phyloP scores from a whole-genome alignment of 2,329 filamentous ascomycete genomes.

The Sporothrix pallida region DNA sequence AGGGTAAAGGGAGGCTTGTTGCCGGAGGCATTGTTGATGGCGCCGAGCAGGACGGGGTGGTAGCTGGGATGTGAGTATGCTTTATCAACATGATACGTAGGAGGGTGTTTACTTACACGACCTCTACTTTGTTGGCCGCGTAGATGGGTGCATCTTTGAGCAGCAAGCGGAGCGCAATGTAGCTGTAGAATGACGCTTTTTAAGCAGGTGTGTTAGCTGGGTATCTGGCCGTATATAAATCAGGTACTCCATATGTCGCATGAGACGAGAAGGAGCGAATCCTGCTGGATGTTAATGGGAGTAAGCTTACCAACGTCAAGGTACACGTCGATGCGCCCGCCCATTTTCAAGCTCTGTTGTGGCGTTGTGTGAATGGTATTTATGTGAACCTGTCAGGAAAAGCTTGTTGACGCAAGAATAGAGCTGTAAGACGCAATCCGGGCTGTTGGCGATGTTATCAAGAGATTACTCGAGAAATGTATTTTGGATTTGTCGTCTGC shows the following conservation, averaged over 20 bases:
- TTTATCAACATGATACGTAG: no score
- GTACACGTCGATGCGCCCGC: conserved; percentile 50
- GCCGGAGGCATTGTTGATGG: conserved; percentile 65
- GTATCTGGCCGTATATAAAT: conserved; percentile 20
- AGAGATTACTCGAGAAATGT: no score
- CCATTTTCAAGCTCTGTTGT: conserved; percentile 29
- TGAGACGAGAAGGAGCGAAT: not conserved
- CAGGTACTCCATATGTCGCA: no score
- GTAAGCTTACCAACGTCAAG: conserved; percentile 67
- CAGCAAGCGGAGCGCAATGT: conserved; percentile 63
- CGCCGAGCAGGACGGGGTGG: conserved; percentile 74
- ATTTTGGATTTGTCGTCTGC: no score
- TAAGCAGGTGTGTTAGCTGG: conserved; percentile 26
- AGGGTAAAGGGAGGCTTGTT: conserved; percentile 78
- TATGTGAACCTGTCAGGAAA: no score
- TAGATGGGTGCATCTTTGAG: conserved; percentile 61
- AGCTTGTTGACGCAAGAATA: no score
- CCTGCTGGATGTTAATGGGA: no score
- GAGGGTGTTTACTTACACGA: conserved; percentile 62
- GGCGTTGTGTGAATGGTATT: not conserved
- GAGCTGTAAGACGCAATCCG: no score
- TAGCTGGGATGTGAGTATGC: conserved; percentile 53
- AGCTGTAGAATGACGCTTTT: conserved; percentile 69
- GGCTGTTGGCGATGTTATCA: no score
- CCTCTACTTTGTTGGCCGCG: conserved; percentile 61